phyloP scores from a whole-genome alignment of 2,329 filamentous ascomycete species.

The Penicillium crustosum region DNA sequence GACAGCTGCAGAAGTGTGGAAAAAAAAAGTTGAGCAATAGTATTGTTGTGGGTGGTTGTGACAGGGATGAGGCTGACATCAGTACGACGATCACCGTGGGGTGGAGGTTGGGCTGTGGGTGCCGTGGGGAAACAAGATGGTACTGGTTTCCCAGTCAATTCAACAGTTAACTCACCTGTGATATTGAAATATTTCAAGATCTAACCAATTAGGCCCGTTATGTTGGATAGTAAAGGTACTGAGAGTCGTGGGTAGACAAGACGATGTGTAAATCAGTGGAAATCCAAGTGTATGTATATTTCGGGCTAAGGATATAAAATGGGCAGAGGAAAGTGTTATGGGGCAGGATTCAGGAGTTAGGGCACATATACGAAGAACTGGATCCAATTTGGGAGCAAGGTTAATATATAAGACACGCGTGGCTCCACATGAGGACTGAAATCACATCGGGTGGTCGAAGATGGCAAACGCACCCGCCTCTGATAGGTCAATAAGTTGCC shows the following conservation, averaged over 20 bases:
- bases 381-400: constrained; percentile 4
- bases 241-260: background rate
- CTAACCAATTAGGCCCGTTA: background rate
- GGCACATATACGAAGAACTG: constrained; percentile 2
- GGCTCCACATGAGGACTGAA: constrained; percentile 14
- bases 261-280: background rate
- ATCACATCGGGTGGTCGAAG: constrained; percentile 15
- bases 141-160: background rate
- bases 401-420: constrained; percentile 14
- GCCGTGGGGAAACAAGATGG: background rate
- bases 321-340: constrained; percentile 10
- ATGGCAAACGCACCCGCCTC: constrained; percentile 14
- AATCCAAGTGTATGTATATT: background rate
- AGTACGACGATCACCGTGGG: background rate
- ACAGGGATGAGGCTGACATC: background rate
- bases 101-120: background rate
- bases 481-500: constrained; percentile 15
- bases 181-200: background rate
- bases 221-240: constrained; percentile 3
- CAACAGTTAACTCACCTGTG: constrained; percentile 14
- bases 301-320: constrained; percentile 2
- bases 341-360: constrained; percentile 15
- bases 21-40: too few species aligned
- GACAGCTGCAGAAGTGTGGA: background rate
- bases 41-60: background rate